Evolutionary conservation across 1,139 yeast species (phyloP).

Genomic region (Candida smagusa): DNA sequence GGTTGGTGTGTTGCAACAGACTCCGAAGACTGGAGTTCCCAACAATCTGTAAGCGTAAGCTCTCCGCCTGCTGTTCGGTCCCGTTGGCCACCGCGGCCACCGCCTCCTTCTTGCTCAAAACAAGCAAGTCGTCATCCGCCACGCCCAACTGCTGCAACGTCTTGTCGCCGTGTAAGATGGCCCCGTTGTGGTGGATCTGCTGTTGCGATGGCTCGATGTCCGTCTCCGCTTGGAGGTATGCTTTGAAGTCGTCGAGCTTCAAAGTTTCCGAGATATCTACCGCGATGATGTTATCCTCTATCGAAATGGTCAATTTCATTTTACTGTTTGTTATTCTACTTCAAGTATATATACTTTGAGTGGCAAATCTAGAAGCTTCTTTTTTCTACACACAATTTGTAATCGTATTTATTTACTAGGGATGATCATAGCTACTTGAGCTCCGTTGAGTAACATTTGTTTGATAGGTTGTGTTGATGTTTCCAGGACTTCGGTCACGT

Average conservation of each 20-base stretch:
- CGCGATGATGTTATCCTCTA: constrained; percentile 30
- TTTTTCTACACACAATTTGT: neutral
- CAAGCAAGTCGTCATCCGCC: constrained; percentile 56
- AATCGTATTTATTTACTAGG: constrained; percentile 9
- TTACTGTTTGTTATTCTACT: neutral
- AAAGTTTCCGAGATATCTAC: constrained; percentile 66
- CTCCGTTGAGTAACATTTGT: constrained; percentile 84
- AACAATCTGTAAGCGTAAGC: constrained; percentile 46
- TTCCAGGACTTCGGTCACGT: constrained; percentile 63
- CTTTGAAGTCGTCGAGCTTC: constrained; percentile 65
- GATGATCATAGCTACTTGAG: constrained; percentile 72
- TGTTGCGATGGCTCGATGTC: constrained; percentile 48
- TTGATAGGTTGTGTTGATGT: constrained; percentile 44
- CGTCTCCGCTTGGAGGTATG: constrained; percentile 75
- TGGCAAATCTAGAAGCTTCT: constrained; percentile 2
- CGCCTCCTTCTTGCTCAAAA: constrained; percentile 22
- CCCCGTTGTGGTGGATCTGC: constrained; percentile 46
- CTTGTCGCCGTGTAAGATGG: constrained; percentile 32
- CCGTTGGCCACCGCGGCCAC: constrained; percentile 12
- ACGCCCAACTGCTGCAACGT: constrained; percentile 48
- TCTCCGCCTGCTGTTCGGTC: constrained; percentile 45
- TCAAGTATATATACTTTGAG: neutral
- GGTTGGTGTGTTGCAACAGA: constrained; percentile 28
- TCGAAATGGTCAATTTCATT: constrained; percentile 40
- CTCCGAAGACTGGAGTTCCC: constrained; percentile 34